Percentiles rank a stretch among this genome's conserved stretches.
Evolutionary conservation across 176 grass and related monocot species (phyloP).

Genomic region (Bromus sterilis): DNA sequence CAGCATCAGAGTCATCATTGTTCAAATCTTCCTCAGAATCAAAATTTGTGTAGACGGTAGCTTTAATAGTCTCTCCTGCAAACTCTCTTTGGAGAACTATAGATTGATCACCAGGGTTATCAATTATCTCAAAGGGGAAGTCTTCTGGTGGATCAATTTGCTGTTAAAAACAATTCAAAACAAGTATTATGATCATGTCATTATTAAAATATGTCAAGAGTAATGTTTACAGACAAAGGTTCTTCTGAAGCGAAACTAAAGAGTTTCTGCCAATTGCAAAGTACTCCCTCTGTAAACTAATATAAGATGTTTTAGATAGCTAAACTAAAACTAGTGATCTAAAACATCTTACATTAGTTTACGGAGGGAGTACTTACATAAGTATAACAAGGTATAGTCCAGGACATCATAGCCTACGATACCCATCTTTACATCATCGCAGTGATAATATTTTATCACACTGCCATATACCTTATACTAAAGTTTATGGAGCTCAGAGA

Average conservation of each 20-base stretch:
- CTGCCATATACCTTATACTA: background rate
- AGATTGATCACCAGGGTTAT: constrained; percentile 73
- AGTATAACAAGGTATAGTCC: background rate
- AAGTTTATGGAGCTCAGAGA: background rate
- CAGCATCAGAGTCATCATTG: constrained; percentile 32
- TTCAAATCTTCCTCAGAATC: constrained; percentile 44
- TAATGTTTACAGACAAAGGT: background rate
- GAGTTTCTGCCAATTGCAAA: too few relatives aligned
- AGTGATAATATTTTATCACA: background rate
- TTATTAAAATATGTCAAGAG: background rate
- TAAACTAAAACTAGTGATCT: too few relatives aligned
- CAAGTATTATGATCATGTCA: background rate
- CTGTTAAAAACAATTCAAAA: constrained; percentile 28
- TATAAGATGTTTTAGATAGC: too few relatives aligned
- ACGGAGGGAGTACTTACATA: background rate
- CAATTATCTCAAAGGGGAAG: constrained; percentile 83
- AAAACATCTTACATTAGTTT: too few relatives aligned
- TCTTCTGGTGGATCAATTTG: constrained; percentile 59
- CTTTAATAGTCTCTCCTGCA: constrained; percentile 63
- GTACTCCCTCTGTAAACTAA: too few relatives aligned
- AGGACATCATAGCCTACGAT: background rate
- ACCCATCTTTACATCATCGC: background rate
- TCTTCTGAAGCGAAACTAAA: background rate
- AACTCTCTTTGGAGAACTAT: constrained; percentile 64
- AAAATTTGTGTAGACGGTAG: constrained; percentile 59